Conservation (phyloP, 2,329 filamentous ascomycete species). For the Lasiodiplodia theobromae region DNA sequence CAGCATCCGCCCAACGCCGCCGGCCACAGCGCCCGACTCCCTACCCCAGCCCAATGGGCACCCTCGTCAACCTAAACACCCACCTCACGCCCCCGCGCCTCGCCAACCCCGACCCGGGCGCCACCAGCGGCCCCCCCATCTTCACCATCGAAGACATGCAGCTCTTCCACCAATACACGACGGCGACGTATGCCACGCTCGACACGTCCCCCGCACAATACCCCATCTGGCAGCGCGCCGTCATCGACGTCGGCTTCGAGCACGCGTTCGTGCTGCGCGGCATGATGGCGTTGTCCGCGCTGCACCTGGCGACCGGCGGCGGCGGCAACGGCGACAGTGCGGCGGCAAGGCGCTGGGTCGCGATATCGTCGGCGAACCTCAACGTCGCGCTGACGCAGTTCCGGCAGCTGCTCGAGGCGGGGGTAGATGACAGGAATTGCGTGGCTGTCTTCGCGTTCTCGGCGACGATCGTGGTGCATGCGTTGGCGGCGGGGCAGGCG, state of each 20-base stretch:
- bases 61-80: no score
- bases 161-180: constrained; percentile 1
- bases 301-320: constrained; percentile 35
- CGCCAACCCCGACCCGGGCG: background rate
- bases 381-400: background rate
- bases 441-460: background rate
- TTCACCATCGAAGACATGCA: constrained; percentile 8
- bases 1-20: background rate
- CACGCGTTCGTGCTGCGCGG: constrained; percentile 36
- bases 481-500: background rate
- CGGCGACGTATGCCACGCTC: background rate
- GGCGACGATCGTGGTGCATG: background rate
- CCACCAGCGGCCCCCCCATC: background rate
- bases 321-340: no score
- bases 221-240: background rate
- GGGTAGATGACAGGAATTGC: background rate
- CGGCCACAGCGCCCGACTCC: background rate
- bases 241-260: background rate
- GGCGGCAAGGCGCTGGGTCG: no score
- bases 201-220: background rate
- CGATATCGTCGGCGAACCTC: background rate
- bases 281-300: constrained; percentile 33
- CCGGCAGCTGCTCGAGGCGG: background rate
- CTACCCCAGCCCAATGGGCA: background rate
- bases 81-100: no score